A percentile compares a stretch with the other conserved stretches of the same genome.
Conservation (phyloP, 306 rosid species). For the Elaeagnus macrophylla region DNA sequence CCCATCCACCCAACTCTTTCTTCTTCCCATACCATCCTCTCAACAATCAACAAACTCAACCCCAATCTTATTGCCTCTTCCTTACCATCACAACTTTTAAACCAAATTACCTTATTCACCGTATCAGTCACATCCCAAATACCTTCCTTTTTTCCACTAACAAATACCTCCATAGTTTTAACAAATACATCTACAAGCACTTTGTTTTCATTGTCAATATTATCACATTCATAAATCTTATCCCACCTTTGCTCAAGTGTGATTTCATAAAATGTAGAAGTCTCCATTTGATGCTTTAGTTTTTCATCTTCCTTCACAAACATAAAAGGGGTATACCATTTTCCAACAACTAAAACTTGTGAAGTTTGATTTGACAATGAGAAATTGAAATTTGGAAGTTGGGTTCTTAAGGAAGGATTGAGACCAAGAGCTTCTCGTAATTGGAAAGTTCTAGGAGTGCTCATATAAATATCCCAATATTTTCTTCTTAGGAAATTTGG, state of each 20-base stretch:
- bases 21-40: conserved; percentile 48
- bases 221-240: conserved; percentile 47
- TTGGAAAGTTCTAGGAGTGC: conserved; percentile 17
- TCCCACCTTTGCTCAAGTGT: conserved; percentile 79
- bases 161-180: neutral
- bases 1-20: conserved; percentile 27
- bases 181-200: neutral
- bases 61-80: conserved; percentile 38
- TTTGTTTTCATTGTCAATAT: neutral
- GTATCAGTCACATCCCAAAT: neutral
- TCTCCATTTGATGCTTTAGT: conserved; percentile 49
- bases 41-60: conserved; percentile 38
- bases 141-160: neutral
- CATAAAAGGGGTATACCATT: conserved; percentile 71
- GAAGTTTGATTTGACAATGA: neutral
- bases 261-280: conserved; percentile 38
- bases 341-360: conserved; percentile 42
- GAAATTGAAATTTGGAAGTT: conserved; percentile 29
- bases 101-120: conserved; percentile 34
- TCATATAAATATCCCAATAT: conserved; percentile 35
- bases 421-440: conserved; percentile 47
- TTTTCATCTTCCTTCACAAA: conserved; percentile 48
- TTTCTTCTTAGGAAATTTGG: conserved; percentile 36
- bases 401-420: conserved; percentile 26
- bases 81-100: conserved; percentile 25